Conservation (phyloP, 2,329 filamentous ascomycete genomes). For the Penicillium crustosum region DNA sequence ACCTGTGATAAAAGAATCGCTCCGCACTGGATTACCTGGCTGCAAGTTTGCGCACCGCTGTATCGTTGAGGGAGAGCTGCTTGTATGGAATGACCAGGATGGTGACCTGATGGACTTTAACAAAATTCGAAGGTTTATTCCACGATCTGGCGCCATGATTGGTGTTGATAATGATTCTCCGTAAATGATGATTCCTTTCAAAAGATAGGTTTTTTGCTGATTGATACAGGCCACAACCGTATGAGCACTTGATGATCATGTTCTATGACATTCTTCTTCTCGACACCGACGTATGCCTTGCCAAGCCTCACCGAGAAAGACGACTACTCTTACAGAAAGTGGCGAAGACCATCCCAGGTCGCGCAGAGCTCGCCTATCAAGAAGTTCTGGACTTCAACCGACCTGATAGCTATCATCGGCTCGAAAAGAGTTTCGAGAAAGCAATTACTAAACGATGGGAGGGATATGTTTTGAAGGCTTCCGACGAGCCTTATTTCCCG, state of each 20-base stretch:
- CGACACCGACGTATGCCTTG: constrained; percentile 55
- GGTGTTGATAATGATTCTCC: constrained; percentile 68
- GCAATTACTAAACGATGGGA: constrained; percentile 68
- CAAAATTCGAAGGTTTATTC: constrained; percentile 77
- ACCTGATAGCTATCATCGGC: constrained; percentile 50
- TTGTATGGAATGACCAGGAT: constrained; percentile 71
- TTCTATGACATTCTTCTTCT: constrained; percentile 62
- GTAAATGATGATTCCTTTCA: constrained; percentile 41
- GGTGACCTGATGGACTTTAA: constrained; percentile 71
- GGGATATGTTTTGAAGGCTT: constrained; percentile 76
- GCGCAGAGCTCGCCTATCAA: constrained; percentile 66
- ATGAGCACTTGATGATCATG: constrained; percentile 61
- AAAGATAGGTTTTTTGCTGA: constrained; percentile 15
- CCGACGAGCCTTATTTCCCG: constrained; percentile 73
- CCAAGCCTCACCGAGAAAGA: constrained; percentile 44
- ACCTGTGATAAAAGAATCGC: constrained; percentile 61
- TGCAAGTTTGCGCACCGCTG: constrained; percentile 65
- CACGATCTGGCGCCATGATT: constrained; percentile 68
- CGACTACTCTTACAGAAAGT: constrained; percentile 58
- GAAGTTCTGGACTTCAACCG: constrained; percentile 66
- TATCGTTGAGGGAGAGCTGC: constrained; percentile 80
- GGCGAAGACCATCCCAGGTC: constrained; percentile 57
- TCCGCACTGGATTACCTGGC: constrained; percentile 59
- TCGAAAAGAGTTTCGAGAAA: constrained; percentile 66
- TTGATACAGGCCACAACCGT: constrained; percentile 44